phyloP scores from a whole-genome alignment of 140 eudicot genomes.

The Anethum foeniculum region DNA sequence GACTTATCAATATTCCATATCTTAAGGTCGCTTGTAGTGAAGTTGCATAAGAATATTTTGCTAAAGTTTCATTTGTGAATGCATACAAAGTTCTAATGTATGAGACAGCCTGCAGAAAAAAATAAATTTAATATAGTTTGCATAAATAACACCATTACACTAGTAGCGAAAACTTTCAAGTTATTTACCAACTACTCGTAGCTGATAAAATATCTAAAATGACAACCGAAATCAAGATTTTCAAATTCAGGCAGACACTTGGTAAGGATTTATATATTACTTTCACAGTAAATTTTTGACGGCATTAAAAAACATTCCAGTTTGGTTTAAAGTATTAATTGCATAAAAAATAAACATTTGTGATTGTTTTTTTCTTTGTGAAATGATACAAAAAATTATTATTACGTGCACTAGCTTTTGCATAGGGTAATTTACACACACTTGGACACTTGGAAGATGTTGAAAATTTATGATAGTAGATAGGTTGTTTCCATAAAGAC shows the following conservation, averaged over 20 bases:
- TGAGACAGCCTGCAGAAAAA: conserved; percentile 70
- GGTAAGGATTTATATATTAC: background rate
- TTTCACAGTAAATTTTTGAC: background rate
- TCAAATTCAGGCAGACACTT: background rate
- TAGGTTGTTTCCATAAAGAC: background rate
- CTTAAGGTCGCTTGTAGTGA: conserved; percentile 93
- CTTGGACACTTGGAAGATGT: background rate
- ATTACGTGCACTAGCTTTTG: background rate
- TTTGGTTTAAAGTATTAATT: background rate
- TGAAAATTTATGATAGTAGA: background rate
- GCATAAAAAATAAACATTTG: background rate
- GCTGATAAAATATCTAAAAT: background rate
- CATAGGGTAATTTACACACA: background rate
- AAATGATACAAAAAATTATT: background rate
- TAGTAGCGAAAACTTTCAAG: background rate
- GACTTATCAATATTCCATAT: conserved; percentile 92
- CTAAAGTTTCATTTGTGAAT: conserved; percentile 88
- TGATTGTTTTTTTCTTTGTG: background rate
- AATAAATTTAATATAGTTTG: background rate
- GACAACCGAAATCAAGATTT: background rate
- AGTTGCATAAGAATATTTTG: conserved; percentile 90
- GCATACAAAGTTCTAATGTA: conserved; percentile 80
- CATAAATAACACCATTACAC: background rate
- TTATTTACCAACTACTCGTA: background rate
- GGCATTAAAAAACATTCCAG: background rate